Evolutionary conservation across 805 yeast species (phyloP), one percentile per base, ranked within the genome.

Genomic region (Pichia nanzhaoensis): DNA sequence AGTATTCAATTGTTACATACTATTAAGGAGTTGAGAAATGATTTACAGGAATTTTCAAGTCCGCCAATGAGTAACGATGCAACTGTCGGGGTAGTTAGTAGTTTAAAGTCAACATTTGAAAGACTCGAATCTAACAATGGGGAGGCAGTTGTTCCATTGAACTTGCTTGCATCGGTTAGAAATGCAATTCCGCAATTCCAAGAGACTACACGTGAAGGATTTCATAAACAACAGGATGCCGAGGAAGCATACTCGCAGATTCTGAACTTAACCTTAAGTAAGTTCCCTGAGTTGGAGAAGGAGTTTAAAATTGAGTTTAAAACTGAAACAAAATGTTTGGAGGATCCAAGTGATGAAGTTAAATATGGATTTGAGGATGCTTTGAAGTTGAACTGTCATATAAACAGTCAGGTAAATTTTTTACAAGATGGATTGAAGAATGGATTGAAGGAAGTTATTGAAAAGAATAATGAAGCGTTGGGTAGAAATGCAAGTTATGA

Each of bases 171-270:
- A 32, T 68, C 77, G 27, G 69, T 86, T 53, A 79, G 96, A 61
- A 67, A 71, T 39, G 67, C 70, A 16, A 84, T 78, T 59, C 97
- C 98, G 2, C 98, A 93, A 65, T 93, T 93, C 65, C 85, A 84
- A 36, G 97, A 91, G 61, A 77, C 79, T 49, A 83, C 78, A 49
- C 47, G 43, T 14, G 67, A 69, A 24, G 97, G 97, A 1, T 67
- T 74, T 46, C 84, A 75, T 60, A 89, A 87, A 64, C 99, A 93
- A 67, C 99, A 93, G 67, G 99, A 93, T 69, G 99, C 99, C 0
- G 99, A 93, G 67, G 99, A 93, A 63, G 84, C 91, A 16, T 89
- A 80, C 66, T 82, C 96, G n/a, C 91, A 84, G 61, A 73, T 93
- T 41, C 65, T 90, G 51, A 66, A 69, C 31, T 65, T 73, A 28